These are phyloP conservation scores for Tagetes patula DNA, from an alignment of 129 eudicot genomes.

Conservation along the genomic window DNA sequence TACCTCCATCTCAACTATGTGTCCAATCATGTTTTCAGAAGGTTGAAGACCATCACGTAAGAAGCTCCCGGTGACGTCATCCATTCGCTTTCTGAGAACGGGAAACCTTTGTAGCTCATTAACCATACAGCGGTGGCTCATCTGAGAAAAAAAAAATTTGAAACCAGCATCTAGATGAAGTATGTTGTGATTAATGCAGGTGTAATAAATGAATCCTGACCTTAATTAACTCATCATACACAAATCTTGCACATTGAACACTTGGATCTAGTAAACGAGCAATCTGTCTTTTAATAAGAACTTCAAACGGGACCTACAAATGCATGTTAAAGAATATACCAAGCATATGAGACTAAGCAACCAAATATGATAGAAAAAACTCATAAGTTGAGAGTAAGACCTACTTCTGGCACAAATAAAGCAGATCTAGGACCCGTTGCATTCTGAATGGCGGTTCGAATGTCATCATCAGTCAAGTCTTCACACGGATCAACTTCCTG, in stretches of 20 bases:
- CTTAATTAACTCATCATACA: conserved; percentile 93
- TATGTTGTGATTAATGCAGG: not conserved
- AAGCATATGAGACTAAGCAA: not conserved
- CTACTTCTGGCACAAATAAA: conserved; percentile 92
- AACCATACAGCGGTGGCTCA: conserved; percentile 92
- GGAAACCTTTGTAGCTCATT: conserved; percentile 93
- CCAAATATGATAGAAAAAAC: conserved; percentile 12
- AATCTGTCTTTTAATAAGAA: conserved; percentile 84
- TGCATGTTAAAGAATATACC: not conserved
- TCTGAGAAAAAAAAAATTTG: conserved; percentile 40
- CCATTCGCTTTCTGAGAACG: conserved; percentile 85
- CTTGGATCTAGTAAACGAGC: conserved; percentile 97
- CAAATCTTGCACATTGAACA: conserved; percentile 96
- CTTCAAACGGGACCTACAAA: conserved; percentile 94
- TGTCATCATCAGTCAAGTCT: conserved; percentile 94
- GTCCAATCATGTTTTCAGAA: conserved; percentile 95
- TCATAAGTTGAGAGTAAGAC: conserved; percentile 27
- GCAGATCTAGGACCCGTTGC: conserved; percentile 97
- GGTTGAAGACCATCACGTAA: conserved; percentile 97
- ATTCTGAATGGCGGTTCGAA: conserved; percentile 93
- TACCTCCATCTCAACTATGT: conserved; percentile 99
- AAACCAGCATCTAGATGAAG: conserved; percentile 13
- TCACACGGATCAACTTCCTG: conserved; percentile 99
- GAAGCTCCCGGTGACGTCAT: conserved; percentile 77
- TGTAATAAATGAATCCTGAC: conserved; percentile 33